Conservation (phyloP, 2,329 filamentous ascomycete species). For the Calonectria fujianensis region DNA sequence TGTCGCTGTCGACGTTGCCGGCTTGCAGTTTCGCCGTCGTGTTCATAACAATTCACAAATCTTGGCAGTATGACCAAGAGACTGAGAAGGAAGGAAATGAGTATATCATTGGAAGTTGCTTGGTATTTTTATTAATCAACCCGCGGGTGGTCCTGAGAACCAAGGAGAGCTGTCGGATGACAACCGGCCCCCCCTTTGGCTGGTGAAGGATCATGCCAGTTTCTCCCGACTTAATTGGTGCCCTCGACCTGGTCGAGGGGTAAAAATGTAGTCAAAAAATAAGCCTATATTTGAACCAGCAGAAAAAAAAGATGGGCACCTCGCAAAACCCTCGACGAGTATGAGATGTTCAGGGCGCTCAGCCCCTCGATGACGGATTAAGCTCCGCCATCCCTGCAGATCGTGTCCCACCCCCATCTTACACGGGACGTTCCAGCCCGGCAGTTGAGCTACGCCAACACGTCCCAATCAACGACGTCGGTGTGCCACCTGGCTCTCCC, state of each 20-base stretch:
- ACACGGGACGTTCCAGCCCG: not conserved
- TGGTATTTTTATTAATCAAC: not conserved
- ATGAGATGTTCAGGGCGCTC: not conserved
- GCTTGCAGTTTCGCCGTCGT: not conserved
- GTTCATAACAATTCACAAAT: too few relatives aligned
- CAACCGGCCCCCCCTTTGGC: not conserved
- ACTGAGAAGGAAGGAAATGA: not conserved
- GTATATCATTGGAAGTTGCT: not conserved
- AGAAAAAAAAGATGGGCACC: not conserved
- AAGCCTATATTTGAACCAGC: constrained; percentile 14
- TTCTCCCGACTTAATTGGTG: not conserved
- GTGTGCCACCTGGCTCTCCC: not conserved
- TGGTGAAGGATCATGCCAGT: not conserved
- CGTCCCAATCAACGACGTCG: not conserved
- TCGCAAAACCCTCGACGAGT: not conserved
- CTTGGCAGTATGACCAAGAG: not conserved
- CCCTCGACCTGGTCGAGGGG: not conserved
- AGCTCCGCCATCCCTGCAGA: not conserved
- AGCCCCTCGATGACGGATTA: not conserved
- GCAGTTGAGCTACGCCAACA: not conserved
- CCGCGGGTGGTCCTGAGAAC: too few relatives aligned
- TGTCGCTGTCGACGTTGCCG: not conserved
- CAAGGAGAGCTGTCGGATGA: not conserved
- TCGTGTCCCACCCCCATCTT: constrained; percentile 7
- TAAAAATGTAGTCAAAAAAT: constrained; percentile 1